phyloP scores from a whole-genome alignment of 2,329 filamentous ascomycete species.

The Aspergillus piperis region DNA sequence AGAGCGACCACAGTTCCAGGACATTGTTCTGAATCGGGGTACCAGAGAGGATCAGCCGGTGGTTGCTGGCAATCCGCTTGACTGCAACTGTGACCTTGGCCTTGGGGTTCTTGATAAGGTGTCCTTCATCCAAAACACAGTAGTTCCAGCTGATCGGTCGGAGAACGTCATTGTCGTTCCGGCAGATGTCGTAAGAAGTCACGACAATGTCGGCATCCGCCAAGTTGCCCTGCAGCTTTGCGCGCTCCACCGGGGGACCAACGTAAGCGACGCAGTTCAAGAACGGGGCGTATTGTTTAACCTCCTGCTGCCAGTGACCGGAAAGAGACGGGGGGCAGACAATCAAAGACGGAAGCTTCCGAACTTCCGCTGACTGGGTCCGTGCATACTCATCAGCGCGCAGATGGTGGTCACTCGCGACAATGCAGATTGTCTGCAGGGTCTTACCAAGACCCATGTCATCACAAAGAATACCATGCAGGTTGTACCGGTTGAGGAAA shows the following conservation, averaged over 20 bases:
- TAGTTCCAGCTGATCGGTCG: slow-evolving; percentile 92
- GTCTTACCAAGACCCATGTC: slow-evolving; percentile 99
- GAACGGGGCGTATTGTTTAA: slow-evolving; percentile 94
- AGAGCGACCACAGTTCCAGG: slow-evolving; percentile 93
- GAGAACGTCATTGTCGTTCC: slow-evolving; percentile 88
- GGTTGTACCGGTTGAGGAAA: slow-evolving; percentile 96
- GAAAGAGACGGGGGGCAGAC: slow-evolving; percentile 95
- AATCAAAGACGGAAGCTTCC: slow-evolving; percentile 84
- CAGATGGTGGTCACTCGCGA: slow-evolving; percentile 94
- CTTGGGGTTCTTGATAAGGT: slow-evolving; percentile 98
- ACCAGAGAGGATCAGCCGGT: slow-evolving; percentile 91
- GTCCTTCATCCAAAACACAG: slow-evolving; percentile 92
- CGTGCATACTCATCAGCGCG: slow-evolving; percentile 86
- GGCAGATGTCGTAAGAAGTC: slow-evolving; percentile 96
- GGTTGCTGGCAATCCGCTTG: slow-evolving; percentile 86
- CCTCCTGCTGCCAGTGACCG: slow-evolving; percentile 98
- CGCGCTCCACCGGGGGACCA: slow-evolving; percentile 79
- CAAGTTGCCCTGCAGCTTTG: slow-evolving; percentile 68
- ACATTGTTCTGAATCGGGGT: slow-evolving; percentile 99
- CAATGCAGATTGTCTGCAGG: slow-evolving; percentile 94
- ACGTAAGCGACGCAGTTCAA: slow-evolving; percentile 87
- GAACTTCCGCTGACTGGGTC: slow-evolving; percentile 74
- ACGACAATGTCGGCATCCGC: slow-evolving; percentile 86
- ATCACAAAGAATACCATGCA: slow-evolving; percentile 97
- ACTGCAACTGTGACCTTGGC: slow-evolving; percentile 94